Evolutionary conservation across 306 rosid species (phyloP), one percentile per base, ranked within the genome.

Genomic region (Acacia crassicarpa): DNA sequence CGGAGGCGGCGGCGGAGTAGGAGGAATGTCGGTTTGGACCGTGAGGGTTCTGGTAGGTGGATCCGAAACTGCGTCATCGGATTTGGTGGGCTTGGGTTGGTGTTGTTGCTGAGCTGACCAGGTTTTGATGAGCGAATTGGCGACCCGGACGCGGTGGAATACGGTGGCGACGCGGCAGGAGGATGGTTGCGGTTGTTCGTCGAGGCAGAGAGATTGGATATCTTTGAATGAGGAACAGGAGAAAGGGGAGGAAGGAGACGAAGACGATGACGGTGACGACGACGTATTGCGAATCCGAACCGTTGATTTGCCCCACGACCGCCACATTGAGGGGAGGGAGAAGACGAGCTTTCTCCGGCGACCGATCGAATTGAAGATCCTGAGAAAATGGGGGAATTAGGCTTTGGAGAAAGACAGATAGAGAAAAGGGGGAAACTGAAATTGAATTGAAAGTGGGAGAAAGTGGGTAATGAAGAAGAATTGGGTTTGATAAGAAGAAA

Each of bases 181-280:
- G 73, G 85, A 14, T 27, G 86, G 63, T 33, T 69, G 86, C 22
- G 83, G 22, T n/a, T 79, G 25, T 32, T 93, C 95, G 53, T 93
- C 98, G 74, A 85, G 46, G 86, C 88, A 83, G 85, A 95, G 98
- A 79, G 83, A 62, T 69, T 89, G 93, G 46, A 95, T 83, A 88
- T 91, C 99, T 83, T 93, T 95, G 87, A 95, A 93, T 33, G 99
- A 91, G 46, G 98, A 95, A 80, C 91, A 91, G 12, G 90, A 84
- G 90, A 95, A 95, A 1, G 88, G 63, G 2, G 98, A 78, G 8
- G 97, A 56, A 12, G 87, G 67, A 33, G 81, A 44, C 69, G 81
- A 12, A 82, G 81, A 32, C 75, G 81, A 20, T 79, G 74, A 22
- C 1, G 74, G n/a, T 79, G 74, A 22, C 1, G 74, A n/a, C 33